Evolutionary conservation across 2,329 filamentous ascomycete genomes (phyloP).

Genomic region (Clarireedia paspali): DNA sequence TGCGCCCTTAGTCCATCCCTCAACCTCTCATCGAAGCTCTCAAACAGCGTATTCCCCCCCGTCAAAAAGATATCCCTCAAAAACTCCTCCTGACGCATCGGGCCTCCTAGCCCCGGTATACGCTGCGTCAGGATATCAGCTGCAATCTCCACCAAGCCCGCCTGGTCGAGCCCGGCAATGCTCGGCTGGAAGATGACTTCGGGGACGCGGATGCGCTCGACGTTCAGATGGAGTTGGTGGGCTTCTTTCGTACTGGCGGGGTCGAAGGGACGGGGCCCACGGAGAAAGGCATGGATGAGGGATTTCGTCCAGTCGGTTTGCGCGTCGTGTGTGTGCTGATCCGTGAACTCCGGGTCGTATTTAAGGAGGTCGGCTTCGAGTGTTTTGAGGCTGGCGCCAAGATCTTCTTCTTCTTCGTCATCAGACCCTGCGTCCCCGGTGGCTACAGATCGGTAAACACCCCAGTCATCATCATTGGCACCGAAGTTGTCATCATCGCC

Average conservation of each 20-base stretch:
- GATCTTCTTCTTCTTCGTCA: slow-evolving; percentile 86
- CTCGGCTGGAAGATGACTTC: slow-evolving; percentile 90
- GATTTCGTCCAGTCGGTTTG: slow-evolving; percentile 94
- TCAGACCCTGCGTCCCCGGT: slow-evolving; percentile 79
- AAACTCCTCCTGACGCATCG: slow-evolving; percentile 54
- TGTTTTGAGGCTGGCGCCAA: slow-evolving; percentile 61
- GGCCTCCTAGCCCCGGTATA: slow-evolving; percentile 43
- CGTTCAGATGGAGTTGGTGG: slow-evolving; percentile 89
- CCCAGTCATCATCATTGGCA: slow-evolving; percentile 96
- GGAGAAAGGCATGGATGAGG: slow-evolving; percentile 80
- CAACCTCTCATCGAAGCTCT: slow-evolving; percentile 78
- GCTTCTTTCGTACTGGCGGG: slow-evolving; percentile 69
- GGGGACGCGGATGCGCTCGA: slow-evolving; percentile 89
- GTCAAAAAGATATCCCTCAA: slow-evolving; percentile 87
- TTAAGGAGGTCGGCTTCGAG: slow-evolving; percentile 80
- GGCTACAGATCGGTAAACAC: slow-evolving; percentile 87
- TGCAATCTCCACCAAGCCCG: slow-evolving; percentile 85
- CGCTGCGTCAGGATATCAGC: slow-evolving; percentile 84
- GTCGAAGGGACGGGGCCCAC: slow-evolving; percentile 82
- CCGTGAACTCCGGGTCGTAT: slow-evolving; percentile 82
- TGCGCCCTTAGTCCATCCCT: slow-evolving; percentile 63
- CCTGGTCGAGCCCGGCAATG: slow-evolving; percentile 88
- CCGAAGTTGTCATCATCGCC: slow-evolving; percentile 95
- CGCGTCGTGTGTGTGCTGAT: slow-evolving; percentile 85
- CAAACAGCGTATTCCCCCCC: slow-evolving; percentile 83